A percentile compares a stretch with the other conserved stretches of the same genome.
Conservation (phyloP, 495 filamentous ascomycete genomes). For the Xanthoparmelia taractica region DNA sequence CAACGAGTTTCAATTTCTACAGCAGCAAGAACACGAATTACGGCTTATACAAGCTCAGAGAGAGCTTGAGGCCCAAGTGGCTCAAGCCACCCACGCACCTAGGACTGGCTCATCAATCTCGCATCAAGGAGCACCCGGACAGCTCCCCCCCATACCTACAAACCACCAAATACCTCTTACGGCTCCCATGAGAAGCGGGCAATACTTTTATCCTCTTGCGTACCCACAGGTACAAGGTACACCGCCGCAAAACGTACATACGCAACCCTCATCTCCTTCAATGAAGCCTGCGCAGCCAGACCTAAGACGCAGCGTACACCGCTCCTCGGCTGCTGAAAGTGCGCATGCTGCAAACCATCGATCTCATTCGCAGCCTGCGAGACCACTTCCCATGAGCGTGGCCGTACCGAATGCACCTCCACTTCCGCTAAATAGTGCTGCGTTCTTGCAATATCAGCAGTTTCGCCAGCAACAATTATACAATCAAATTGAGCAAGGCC, state of each 20-base stretch:
- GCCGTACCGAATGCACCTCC: conserved; percentile 26
- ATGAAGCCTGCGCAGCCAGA: conserved; percentile 46
- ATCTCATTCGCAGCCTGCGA: conserved; percentile 60
- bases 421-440: conserved; percentile 30
- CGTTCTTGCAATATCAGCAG: conserved; percentile 35
- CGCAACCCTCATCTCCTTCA: conserved; percentile 59
- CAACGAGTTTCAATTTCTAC: conserved; percentile 56
- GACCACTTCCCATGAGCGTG: conserved; percentile 37
- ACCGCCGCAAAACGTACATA: conserved; percentile 43
- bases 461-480: conserved; percentile 25
- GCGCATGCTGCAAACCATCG: conserved; percentile 46
- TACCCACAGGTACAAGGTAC: conserved; percentile 40
- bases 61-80: conserved; percentile 48
- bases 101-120: neutral
- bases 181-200: conserved; percentile 38
- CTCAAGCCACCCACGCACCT: conserved; percentile 35
- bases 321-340: conserved; percentile 48
- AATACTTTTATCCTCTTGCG: conserved; percentile 43
- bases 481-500: conserved; percentile 26
- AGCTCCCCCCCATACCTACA: conserved; percentile 37
- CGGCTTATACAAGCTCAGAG: conserved; percentile 46
- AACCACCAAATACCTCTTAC: conserved; percentile 45
- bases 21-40: conserved; percentile 57
- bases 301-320: conserved; percentile 49
- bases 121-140: conserved; percentile 18